Percentiles rank a stretch among this genome's conserved stretches.
These are phyloP conservation scores for Mycena citricolor DNA, from an alignment of 1,284 basidiomycete species.

Conservation along the genomic window DNA sequence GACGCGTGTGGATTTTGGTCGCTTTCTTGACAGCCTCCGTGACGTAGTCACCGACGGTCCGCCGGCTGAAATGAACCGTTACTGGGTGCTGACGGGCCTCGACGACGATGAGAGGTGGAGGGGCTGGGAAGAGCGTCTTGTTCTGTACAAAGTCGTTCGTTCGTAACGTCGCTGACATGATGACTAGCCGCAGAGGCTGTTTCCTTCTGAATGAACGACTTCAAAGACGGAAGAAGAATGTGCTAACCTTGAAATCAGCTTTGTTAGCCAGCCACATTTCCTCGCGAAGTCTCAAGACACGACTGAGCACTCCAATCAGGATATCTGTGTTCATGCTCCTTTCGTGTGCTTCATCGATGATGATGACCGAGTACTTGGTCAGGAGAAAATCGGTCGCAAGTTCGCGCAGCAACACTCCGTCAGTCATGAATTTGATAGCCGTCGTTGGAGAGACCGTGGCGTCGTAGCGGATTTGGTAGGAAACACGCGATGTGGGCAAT, in stretches of 20 bases:
- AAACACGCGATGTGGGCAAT: conserved; percentile 77
- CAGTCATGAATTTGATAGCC: conserved; percentile 99
- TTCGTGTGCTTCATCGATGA: conserved; percentile 98
- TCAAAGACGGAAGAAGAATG: no score
- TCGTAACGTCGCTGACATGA: conserved; percentile 98
- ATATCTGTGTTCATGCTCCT: conserved; percentile 98
- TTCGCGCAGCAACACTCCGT: conserved; percentile 94
- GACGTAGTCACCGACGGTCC: conserved; percentile 87
- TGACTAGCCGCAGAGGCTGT: conserved; percentile 89
- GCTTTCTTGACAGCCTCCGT: conserved; percentile 90
- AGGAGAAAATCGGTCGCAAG: conserved; percentile 90
- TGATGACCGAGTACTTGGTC: conserved; percentile 88
- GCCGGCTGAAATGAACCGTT: conserved; percentile 89
- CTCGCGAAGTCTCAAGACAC: conserved; percentile 87
- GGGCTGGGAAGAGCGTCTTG: conserved; percentile 73
- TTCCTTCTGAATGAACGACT: no score
- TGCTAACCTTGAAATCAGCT: conserved; percentile 59
- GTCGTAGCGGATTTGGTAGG: conserved; percentile 98
- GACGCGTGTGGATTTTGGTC: conserved; percentile 88
- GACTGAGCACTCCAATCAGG: conserved; percentile 91
- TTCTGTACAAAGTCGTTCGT: conserved; percentile 94
- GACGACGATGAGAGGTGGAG: conserved; percentile 91
- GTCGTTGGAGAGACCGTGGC: conserved; percentile 88
- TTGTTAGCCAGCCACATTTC: conserved; percentile 82
- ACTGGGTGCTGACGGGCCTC: conserved; percentile 94